Evolutionary conservation across 345 rosid genomes (phyloP).

Genomic region (Eutrema yunnanense): DNA sequence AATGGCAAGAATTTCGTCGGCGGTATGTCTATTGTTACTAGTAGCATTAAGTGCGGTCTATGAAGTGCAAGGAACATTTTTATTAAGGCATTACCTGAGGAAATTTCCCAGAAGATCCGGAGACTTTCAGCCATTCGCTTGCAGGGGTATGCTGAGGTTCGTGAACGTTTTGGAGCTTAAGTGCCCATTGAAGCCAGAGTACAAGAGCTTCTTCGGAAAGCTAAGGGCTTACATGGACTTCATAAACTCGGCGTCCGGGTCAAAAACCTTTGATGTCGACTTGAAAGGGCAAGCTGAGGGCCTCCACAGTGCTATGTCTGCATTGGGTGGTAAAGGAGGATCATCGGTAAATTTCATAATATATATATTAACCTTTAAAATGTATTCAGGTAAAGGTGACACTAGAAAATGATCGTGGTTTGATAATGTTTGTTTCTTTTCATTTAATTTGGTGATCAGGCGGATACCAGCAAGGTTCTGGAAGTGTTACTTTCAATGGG

Average conservation of each 20-base stretch:
- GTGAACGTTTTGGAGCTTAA: neutral
- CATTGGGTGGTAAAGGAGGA: neutral
- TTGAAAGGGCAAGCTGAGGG: slow-evolving; percentile 13
- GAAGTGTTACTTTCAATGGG: slow-evolving; percentile 9
- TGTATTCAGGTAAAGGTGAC: neutral
- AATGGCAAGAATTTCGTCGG: slow-evolving; percentile 5
- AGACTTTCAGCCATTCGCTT: slow-evolving; percentile 1
- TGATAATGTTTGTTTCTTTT: no score
- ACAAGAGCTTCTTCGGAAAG: slow-evolving; percentile 1
- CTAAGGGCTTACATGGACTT: neutral
- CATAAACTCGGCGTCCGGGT: neutral
- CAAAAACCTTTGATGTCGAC: neutral
- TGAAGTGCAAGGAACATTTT: slow-evolving; percentile 20
- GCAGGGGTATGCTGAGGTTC: neutral
- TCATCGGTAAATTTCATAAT: neutral
- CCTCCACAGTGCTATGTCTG: neutral
- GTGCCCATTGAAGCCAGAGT: slow-evolving; percentile 6
- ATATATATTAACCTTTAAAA: neutral
- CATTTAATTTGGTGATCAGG: neutral
- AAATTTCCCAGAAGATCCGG: neutral
- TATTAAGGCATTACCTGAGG: slow-evolving; percentile 9
- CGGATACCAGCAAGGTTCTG: neutral
- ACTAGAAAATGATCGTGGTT: neutral
- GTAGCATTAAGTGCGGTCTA: slow-evolving; percentile 10
- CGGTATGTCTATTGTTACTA: slow-evolving; percentile 12